Conservation (phyloP, 805 yeast genomes). For the Ascoidea asiatica region DNA sequence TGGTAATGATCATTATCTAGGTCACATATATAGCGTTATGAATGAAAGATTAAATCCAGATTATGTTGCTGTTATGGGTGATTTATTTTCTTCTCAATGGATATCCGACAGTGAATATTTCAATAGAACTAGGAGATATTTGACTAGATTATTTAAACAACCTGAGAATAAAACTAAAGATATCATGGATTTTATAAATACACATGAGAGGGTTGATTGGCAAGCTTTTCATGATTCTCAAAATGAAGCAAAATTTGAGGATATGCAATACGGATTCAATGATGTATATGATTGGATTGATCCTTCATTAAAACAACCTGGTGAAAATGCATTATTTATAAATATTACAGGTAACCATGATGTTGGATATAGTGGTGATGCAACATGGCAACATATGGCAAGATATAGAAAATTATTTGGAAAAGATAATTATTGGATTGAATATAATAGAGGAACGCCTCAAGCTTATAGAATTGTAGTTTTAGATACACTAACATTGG, state of each 20-base stretch:
- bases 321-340: slow-evolving; percentile 51
- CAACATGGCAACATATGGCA: slow-evolving; percentile 81
- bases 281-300: slow-evolving; percentile 60
- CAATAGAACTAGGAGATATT: slow-evolving; percentile 63
- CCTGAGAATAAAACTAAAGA: slow-evolving; percentile 35
- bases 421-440: slow-evolving; percentile 69
- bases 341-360: slow-evolving; percentile 94
- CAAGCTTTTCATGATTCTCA: slow-evolving; percentile 18
- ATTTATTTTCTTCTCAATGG: slow-evolving; percentile 90
- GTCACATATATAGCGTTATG: slow-evolving; percentile 69
- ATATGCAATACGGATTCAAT: slow-evolving; percentile 32
- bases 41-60: slow-evolving; percentile 51
- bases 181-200: slow-evolving; percentile 30
- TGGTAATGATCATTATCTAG: slow-evolving; percentile 84
- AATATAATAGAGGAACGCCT: slow-evolving; percentile 45
- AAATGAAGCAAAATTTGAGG: slow-evolving; percentile 20
- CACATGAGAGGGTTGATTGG: slow-evolving; percentile 48
- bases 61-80: slow-evolving; percentile 86
- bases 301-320: slow-evolving; percentile 16
- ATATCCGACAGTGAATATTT: slow-evolving; percentile 76
- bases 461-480: slow-evolving; percentile 87
- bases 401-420: slow-evolving; percentile 70
- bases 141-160: slow-evolving; percentile 54
- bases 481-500: slow-evolving; percentile 68
- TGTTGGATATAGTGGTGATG: slow-evolving; percentile 90